Conservation (phyloP, 2,329 filamentous ascomycete species). For the Pochonia chlamydosporia region DNA sequence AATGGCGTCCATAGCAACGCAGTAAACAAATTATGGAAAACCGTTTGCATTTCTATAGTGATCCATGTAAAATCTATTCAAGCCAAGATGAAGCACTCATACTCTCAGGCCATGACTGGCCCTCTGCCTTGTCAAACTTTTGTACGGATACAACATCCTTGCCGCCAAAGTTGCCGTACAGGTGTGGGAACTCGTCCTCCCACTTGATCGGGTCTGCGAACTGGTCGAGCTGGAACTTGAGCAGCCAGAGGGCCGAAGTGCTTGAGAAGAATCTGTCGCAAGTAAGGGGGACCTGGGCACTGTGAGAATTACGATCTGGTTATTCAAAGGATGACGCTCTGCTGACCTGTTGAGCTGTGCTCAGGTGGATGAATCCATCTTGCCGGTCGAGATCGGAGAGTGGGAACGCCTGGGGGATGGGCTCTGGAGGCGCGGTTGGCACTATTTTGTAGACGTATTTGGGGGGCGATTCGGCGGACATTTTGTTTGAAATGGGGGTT, state of each 20-base stretch:
- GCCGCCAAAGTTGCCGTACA: constrained; percentile 52
- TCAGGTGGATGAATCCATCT: constrained; percentile 59
- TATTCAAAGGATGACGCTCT: not conserved
- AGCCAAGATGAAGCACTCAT: constrained; percentile 37
- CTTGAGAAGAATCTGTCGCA: constrained; percentile 38
- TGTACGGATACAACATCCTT: constrained; percentile 42
- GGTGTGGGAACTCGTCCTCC: constrained; percentile 54
- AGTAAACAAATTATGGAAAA: not conserved
- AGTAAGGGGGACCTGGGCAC: constrained; percentile 37
- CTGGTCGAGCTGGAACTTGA: constrained; percentile 46
- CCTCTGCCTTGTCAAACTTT: constrained; percentile 39
- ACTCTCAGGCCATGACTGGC: constrained; percentile 40
- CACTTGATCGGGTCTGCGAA: constrained; percentile 42
- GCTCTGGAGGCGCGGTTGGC: constrained; percentile 43
- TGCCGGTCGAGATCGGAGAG: constrained; percentile 53
- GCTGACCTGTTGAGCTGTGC: constrained; percentile 47
- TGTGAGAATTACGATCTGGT: not conserved
- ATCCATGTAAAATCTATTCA: constrained; percentile 19
- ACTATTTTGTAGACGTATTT: constrained; percentile 57
- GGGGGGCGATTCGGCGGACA: constrained; percentile 20
- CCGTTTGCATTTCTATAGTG: constrained; percentile 1
- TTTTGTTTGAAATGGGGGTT: not conserved
- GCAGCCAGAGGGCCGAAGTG: constrained; percentile 36
- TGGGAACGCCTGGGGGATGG: constrained; percentile 48
- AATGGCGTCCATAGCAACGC: not conserved